phyloP scores from a whole-genome alignment of 257 asterid species.

The Handroanthus guayacan region DNA sequence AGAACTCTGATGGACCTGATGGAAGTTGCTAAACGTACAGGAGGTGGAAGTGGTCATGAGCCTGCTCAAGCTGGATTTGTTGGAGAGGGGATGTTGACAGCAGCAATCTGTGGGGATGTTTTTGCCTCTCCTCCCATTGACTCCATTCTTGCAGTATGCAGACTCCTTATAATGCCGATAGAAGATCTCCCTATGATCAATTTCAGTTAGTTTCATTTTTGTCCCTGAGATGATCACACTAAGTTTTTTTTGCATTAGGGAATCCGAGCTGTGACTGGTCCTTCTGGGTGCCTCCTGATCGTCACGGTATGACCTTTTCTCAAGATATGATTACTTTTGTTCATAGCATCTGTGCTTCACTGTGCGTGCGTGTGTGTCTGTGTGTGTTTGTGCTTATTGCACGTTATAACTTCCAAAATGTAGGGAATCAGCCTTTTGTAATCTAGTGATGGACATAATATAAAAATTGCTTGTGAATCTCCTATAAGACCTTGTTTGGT shows the following conservation, averaged over 20 bases:
- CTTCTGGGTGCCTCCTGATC: constrained; percentile 89
- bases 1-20: constrained; percentile 21
- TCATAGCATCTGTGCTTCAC: background rate
- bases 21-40: constrained; percentile 49
- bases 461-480: constrained; percentile 2
- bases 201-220: constrained; percentile 29
- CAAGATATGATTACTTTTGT: constrained; percentile 19
- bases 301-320: constrained; percentile 67
- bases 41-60: constrained; percentile 99
- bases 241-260: constrained; percentile 58
- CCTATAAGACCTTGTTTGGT: constrained; percentile 22
- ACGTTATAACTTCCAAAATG: constrained; percentile 3
- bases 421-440: constrained; percentile 13
- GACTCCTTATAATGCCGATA: constrained; percentile 34
- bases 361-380: background rate
- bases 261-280: constrained; percentile 95
- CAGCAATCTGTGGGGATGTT: constrained; percentile 98
- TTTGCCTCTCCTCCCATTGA: constrained; percentile 95
- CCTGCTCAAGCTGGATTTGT: constrained; percentile 99
- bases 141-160: constrained; percentile 90
- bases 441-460: constrained; percentile 13
- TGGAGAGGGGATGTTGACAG: constrained; percentile 99
- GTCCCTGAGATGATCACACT: constrained; percentile 28
- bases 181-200: constrained; percentile 17
- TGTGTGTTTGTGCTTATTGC: background rate